Conservation (phyloP, 2,329 filamentous ascomycete species). For the Cladosporium sphaerospermum region DNA sequence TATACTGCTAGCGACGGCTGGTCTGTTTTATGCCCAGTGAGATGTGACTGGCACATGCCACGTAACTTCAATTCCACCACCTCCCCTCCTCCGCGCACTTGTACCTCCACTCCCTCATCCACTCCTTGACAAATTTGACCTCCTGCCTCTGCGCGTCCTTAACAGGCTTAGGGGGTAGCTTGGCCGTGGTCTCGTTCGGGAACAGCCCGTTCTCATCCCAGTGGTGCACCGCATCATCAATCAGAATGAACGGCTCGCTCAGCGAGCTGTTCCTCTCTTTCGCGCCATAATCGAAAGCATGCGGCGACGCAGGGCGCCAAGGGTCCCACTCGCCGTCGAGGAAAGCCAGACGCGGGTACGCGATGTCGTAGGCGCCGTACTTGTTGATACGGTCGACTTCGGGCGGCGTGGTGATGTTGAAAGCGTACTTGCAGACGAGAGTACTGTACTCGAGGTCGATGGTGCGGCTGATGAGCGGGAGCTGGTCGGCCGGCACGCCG, state of each 20-base stretch:
- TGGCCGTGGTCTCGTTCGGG: constrained; percentile 52
- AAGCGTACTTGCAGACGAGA: constrained; percentile 58
- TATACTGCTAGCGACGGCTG: too few species aligned
- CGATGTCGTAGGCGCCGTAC: constrained; percentile 64
- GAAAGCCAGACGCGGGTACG: constrained; percentile 68
- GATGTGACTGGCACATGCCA: too few species aligned
- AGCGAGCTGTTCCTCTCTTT: constrained; percentile 53
- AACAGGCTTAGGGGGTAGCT: constrained; percentile 55
- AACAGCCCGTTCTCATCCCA: constrained; percentile 42
- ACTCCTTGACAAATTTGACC: constrained; percentile 57
- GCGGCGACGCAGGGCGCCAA: constrained; percentile 68
- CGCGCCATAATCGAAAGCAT: constrained; percentile 53
- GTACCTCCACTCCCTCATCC: constrained; percentile 56
- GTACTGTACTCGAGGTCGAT: constrained; percentile 59
- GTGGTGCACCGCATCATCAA: constrained; percentile 70
- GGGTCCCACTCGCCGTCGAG: constrained; percentile 74
- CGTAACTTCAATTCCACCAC: constrained; percentile 5
- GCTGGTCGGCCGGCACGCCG: constrained; percentile 55
- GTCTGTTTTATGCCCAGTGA: too few species aligned
- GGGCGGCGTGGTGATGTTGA: constrained; percentile 61
- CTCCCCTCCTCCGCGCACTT: constrained; percentile 8
- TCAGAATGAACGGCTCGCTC: constrained; percentile 66
- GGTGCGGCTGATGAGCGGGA: constrained; percentile 66
- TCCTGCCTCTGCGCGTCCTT: constrained; percentile 53
- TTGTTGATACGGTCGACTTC: constrained; percentile 65